A percentile compares a stretch with the other conserved stretches of the same genome.
Evolutionary conservation across 345 rosid genomes (phyloP).

Genomic region (Citrus maxima): DNA sequence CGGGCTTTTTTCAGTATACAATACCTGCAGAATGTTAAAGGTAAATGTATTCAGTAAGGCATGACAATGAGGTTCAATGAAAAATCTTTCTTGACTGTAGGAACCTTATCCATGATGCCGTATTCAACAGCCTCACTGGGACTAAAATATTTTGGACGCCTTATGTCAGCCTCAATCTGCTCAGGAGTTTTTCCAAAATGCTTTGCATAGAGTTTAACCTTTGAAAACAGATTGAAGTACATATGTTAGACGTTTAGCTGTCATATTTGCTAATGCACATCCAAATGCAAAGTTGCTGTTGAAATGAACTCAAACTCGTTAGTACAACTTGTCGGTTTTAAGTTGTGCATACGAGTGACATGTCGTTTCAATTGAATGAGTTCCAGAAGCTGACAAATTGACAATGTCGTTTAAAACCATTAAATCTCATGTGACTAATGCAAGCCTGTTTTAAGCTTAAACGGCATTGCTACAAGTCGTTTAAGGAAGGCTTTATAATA

Average conservation of each 20-base stretch:
- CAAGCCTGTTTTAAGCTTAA: no score
- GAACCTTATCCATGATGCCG: conserved; percentile 89
- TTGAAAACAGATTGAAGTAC: conserved; percentile 7
- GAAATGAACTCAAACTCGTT: no score
- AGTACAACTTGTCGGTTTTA: no score
- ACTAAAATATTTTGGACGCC: conserved; percentile 79
- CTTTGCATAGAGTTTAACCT: conserved; percentile 74
- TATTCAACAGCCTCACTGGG: conserved; percentile 81
- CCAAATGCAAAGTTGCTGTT: neutral
- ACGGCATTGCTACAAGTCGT: no score
- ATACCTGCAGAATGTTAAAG: conserved; percentile 45
- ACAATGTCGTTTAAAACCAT: no score
- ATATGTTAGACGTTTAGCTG: neutral
- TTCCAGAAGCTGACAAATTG: no score
- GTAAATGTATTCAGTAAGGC: conserved; percentile 3
- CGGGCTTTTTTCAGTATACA: conserved; percentile 61
- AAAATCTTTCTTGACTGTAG: neutral
- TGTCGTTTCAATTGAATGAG: no score
- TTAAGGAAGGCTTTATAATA: no score
- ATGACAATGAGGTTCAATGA: neutral
- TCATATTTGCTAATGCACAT: neutral
- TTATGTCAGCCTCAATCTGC: conserved; percentile 80
- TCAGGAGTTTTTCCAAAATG: conserved; percentile 66
- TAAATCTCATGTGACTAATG: no score
- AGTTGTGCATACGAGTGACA: no score